Base-by-base conservation (phyloP, 169 alveolate genomes). In the Cryptosporidium baileyi region DNA sequence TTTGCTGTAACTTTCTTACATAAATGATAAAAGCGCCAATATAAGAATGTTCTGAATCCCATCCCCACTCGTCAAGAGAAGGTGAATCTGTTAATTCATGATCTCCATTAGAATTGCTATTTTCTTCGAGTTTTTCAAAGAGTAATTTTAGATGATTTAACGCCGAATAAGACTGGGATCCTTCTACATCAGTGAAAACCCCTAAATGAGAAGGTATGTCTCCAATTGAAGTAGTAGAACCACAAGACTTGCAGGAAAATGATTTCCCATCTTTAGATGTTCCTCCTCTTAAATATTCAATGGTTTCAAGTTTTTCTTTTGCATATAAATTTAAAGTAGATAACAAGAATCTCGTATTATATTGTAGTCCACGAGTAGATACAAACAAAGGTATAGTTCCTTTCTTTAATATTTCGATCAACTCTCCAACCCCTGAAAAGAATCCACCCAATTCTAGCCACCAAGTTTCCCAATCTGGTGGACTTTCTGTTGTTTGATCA, bases 21-120 rank as follows among this genome's bases (percentile, higher is more conserved):
- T 65, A 65, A 19, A 65, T 65, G 28, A 65, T 65, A 51, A 65
- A 65, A 32, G 81, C 81, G 6, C 81, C 81, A 7, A 65, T 40
- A 65, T 65, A 65, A 30, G 81, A 65, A 11, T 65, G 63, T 47
- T 65, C 81, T 7, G 81, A 65, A 17, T 65, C 81, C 81, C 81
- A 65, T 32, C 63, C 63, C 81, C 81, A 65, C 30, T 65, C 81
- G 30, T 65, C 81, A 24, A 49, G 47, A 6, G 49, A 44, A n/a
- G 81, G 81, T 24, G 81, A 65, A 24, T 45, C 40, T 47, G 49
- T 40, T 26, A 32, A 32, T 13, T 65, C 63, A n/a, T 65, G 63
- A n/a, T 65, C 81, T 34, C 43, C 36, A 7, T 65, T 47, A 38
- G 24, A 28, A 11, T 19, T 22, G 34, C 26, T 34, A n/a, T 65